Percentiles rank a stretch among this genome's conserved stretches.
Conservation (phyloP, 441 rosid genomes). For the Arabidopsis hybrid region DNA sequence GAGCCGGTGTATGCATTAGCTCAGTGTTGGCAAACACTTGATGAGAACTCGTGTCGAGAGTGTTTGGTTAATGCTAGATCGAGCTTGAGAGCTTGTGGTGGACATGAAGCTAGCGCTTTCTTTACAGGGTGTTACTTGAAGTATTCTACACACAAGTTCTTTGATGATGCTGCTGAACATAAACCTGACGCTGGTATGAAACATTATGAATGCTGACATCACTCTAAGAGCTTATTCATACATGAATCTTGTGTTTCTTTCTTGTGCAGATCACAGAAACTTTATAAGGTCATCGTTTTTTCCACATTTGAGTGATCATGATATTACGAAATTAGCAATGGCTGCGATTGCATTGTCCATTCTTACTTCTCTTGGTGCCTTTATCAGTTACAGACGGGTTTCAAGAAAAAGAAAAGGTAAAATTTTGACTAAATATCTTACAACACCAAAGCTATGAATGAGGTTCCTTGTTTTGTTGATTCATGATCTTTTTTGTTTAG, state of each 20-base stretch:
- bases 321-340: conserved; percentile 25
- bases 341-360: conserved; percentile 38
- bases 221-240: neutral
- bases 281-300: conserved; percentile 12
- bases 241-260: conserved; percentile 21
- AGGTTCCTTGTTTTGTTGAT: conserved; percentile 21
- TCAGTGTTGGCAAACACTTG: conserved; percentile 69
- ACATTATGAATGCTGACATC: neutral
- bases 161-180: conserved; percentile 12
- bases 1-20: conserved; percentile 62
- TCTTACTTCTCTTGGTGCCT: conserved; percentile 56
- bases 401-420: conserved; percentile 54
- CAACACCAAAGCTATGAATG: neutral
- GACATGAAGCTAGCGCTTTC: conserved; percentile 60
- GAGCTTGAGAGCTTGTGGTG: conserved; percentile 53
- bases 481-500: conserved; percentile 24
- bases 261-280: conserved; percentile 25
- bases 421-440: neutral
- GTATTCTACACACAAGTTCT: conserved; percentile 63
- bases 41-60: conserved; percentile 47
- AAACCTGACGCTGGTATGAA: conserved; percentile 30
- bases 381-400: conserved; percentile 53
- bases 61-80: conserved; percentile 58
- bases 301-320: conserved; percentile 27
- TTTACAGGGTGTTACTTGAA: conserved; percentile 69